Evolutionary conservation across 352 stramenopile genomes (phyloP).

Genomic region (Phytopythium helicoides): DNA sequence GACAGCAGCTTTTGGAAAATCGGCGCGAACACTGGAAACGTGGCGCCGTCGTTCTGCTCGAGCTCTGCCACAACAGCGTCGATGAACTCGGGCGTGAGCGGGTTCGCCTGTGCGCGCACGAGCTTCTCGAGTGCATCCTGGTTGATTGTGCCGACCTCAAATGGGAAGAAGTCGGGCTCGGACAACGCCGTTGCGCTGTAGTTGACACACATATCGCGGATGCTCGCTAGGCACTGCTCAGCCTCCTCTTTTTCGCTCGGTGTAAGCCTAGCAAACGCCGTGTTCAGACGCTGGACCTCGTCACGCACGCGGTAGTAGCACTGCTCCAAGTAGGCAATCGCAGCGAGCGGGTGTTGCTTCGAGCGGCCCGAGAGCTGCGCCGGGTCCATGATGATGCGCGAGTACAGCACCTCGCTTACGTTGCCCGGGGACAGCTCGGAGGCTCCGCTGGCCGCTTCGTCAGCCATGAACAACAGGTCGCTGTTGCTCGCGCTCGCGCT

Average conservation of each 20-base stretch:
- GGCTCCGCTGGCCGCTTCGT: conserved; percentile 20
- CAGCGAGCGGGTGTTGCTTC: conserved; percentile 52
- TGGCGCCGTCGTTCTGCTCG: conserved; percentile 40
- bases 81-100: conserved; percentile 56
- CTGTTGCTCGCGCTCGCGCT: conserved; percentile 14
- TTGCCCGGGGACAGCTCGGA: conserved; percentile 18
- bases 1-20: conserved; percentile 82
- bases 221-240: conserved; percentile 45
- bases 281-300: conserved; percentile 67
- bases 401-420: conserved; percentile 68
- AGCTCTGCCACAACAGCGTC: conserved; percentile 49
- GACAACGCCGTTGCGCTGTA: conserved; percentile 82
- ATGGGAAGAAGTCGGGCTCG: conserved; percentile 86
- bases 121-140: conserved; percentile 67
- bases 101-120: conserved; percentile 49
- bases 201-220: conserved; percentile 81
- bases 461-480: conserved; percentile 39
- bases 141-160: conserved; percentile 63
- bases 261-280: conserved; percentile 48
- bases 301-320: conserved; percentile 73
- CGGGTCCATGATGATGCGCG: conserved; percentile 60
- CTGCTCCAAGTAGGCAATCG: conserved; percentile 70
- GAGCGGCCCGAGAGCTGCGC: conserved; percentile 41
- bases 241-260: conserved; percentile 47
- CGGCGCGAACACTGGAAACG: conserved; percentile 57